phyloP scores from a whole-genome alignment of 2,329 filamentous ascomycete species.

The Coniochaeta prunicola region DNA sequence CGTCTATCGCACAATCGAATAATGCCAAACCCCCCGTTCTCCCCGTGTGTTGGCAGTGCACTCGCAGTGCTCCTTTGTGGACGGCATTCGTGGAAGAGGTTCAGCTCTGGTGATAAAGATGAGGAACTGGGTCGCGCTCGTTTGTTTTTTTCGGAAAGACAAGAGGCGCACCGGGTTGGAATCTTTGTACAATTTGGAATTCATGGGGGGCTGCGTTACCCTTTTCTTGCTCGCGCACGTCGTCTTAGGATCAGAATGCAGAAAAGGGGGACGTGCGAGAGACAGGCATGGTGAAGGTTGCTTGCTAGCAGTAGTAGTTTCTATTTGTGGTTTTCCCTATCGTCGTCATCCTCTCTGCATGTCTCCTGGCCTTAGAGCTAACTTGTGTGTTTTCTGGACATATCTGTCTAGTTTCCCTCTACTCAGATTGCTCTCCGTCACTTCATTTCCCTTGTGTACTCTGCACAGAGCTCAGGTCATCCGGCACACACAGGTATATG shows the following conservation, averaged over 20 bases:
- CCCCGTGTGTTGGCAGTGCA: slow-evolving; percentile 4
- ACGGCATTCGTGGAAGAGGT: neutral
- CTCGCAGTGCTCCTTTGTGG: neutral
- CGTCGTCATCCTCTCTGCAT: neutral
- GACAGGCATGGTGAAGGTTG: neutral
- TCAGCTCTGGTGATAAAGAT: slow-evolving; percentile 6
- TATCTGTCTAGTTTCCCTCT: neutral
- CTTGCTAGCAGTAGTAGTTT: neutral
- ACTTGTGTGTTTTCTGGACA: neutral
- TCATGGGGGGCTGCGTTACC: neutral
- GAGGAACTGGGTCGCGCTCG: slow-evolving; percentile 14
- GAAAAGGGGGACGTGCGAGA: neutral
- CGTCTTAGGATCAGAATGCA: neutral
- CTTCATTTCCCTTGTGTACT: neutral
- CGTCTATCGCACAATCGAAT: slow-evolving; percentile 44
- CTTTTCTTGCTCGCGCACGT: neutral
- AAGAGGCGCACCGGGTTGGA: slow-evolving; percentile 22
- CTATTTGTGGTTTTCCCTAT: neutral
- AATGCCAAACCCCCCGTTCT: slow-evolving; percentile 35
- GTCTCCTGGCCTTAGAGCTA: neutral
- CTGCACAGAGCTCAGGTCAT: neutral
- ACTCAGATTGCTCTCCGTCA: neutral
- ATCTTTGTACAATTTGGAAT: slow-evolving; percentile 25
- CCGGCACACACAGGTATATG: neutral
- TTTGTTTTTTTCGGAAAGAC: slow-evolving; percentile 25